Conservation (phyloP, 352 stramenopile genomes). For the Pythium coloratum region DNA sequence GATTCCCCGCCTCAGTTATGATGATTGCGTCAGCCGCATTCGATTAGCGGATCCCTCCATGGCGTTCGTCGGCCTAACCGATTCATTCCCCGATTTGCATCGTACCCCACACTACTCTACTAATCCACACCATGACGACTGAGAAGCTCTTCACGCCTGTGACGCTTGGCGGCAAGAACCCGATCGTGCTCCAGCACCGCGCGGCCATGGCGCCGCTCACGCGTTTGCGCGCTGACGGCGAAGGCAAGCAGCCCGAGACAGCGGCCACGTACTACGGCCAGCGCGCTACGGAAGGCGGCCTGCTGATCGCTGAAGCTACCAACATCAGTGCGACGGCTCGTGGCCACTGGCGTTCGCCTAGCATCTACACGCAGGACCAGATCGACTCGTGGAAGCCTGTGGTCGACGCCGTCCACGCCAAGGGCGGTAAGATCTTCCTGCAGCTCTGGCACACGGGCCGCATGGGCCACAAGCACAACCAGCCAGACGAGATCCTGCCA, state of each 20-base stretch:
- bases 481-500: slow-evolving; percentile 24
- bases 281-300: slow-evolving; percentile 30
- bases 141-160: slow-evolving; percentile 63
- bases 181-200: slow-evolving; percentile 41
- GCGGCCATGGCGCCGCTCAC: slow-evolving; percentile 46
- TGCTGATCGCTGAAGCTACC: slow-evolving; percentile 49
- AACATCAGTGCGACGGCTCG: slow-evolving; percentile 27
- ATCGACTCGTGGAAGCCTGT: slow-evolving; percentile 40
- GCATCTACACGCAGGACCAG: slow-evolving; percentile 41
- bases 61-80: neutral
- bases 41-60: neutral
- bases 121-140: slow-evolving; percentile 9
- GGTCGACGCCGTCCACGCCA: slow-evolving; percentile 56
- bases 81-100: slow-evolving; percentile 10
- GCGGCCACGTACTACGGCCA: slow-evolving; percentile 41
- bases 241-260: slow-evolving; percentile 17
- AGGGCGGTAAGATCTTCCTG: slow-evolving; percentile 56
- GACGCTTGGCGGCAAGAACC: slow-evolving; percentile 55
- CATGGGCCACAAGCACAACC: slow-evolving; percentile 38
- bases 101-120: neutral
- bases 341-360: slow-evolving; percentile 27
- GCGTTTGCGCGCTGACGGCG: slow-evolving; percentile 17
- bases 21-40: slow-evolving; percentile 10
- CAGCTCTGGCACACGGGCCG: slow-evolving; percentile 82
- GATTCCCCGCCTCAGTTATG: slow-evolving; percentile 2